Conservation (phyloP, 1,284 basidiomycete species). For the Lignosus rhinocerotis region DNA sequence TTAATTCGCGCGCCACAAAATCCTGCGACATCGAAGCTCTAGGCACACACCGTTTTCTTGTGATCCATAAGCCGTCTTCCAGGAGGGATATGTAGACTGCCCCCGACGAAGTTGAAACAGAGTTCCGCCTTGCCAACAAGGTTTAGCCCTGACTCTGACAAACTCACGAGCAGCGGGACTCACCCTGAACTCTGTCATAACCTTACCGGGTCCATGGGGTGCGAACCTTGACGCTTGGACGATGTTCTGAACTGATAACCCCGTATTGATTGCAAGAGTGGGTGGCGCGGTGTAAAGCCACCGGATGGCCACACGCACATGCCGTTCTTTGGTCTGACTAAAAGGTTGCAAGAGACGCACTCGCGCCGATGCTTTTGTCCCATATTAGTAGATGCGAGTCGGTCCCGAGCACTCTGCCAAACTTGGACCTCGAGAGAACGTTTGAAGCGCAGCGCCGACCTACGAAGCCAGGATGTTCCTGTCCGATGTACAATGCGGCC, state of each 20-base stretch:
- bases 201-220: background rate
- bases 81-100: background rate
- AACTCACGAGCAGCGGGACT: conserved; percentile 4
- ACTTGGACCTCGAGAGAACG: conserved; percentile 17
- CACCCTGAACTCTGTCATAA: conserved; percentile 5
- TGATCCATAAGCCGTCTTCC: background rate
- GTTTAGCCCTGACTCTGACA: conserved; percentile 7
- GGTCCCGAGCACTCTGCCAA: conserved; percentile 14
- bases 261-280: conserved; percentile 5
- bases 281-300: conserved; percentile 8
- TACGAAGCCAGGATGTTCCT: conserved; percentile 2
- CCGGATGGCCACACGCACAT: conserved; percentile 7
- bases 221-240: background rate
- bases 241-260: background rate
- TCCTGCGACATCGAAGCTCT: background rate
- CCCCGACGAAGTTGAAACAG: background rate
- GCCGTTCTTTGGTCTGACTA: conserved; percentile 17
- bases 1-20: background rate
- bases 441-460: background rate
- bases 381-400: background rate
- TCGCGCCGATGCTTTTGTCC: conserved; percentile 12
- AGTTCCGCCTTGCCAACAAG: conserved; percentile 7
- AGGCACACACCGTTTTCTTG: background rate
- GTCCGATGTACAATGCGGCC: background rate
- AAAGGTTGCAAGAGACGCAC: conserved; percentile 6